These are phyloP conservation scores for Adansonia rubrostipa DNA, from an alignment of 441 rosid genomes.

Conservation along the genomic window DNA sequence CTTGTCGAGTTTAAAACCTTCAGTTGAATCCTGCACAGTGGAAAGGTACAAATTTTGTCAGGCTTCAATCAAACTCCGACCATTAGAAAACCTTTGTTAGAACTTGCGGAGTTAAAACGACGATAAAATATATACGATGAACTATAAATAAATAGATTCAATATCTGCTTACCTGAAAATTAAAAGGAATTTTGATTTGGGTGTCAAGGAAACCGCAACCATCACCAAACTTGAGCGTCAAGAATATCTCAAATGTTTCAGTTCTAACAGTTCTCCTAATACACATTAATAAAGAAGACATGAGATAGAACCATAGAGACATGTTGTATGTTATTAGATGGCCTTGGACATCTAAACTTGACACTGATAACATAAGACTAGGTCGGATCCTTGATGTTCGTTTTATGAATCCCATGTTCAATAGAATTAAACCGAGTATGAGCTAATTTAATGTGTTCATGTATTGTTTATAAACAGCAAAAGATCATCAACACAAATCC, in stretches of 20 bases:
- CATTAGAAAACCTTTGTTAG: too few relatives aligned
- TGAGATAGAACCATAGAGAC: conserved; percentile 22
- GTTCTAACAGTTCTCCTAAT: conserved; percentile 75
- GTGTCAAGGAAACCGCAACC: conserved; percentile 78
- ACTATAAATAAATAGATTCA: too few relatives aligned
- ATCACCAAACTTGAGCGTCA: conserved; percentile 71
- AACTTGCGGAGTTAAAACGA: too few relatives aligned
- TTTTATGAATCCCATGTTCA: background rate
- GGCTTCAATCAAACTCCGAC: too few relatives aligned
- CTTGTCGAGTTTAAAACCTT: conserved; percentile 46
- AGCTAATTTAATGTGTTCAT: background rate
- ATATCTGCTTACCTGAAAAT: conserved; percentile 57
- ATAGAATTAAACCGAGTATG: background rate
- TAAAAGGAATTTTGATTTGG: conserved; percentile 65
- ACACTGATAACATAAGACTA: background rate
- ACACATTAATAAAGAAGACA: conserved; percentile 25
- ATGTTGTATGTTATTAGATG: background rate
- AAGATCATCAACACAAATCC: background rate
- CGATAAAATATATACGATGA: too few relatives aligned
- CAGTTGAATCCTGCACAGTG: conserved; percentile 50
- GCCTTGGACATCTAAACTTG: background rate
- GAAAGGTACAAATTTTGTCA: background rate
- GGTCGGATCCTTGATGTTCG: background rate
- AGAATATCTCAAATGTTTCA: conserved; percentile 66
- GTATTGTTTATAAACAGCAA: conserved; percentile 3